These are phyloP conservation scores for Blastocystis sp. DNA, from an alignment of 352 stramenopile genomes.

Conservation along the genomic window DNA sequence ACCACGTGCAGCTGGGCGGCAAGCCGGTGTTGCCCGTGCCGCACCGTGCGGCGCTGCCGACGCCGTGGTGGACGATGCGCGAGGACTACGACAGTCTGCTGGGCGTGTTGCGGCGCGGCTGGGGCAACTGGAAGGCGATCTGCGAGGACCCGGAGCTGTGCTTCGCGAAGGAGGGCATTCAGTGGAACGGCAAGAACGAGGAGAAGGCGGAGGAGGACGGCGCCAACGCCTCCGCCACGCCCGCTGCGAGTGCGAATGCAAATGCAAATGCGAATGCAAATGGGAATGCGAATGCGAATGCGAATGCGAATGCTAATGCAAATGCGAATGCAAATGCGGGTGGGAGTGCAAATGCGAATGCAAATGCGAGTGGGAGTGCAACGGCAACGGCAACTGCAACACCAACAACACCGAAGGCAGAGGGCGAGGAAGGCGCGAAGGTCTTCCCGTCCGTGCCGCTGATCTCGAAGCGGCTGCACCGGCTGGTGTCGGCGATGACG, in stretches of 20 bases:
- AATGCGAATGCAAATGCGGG: background rate
- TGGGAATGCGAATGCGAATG: background rate
- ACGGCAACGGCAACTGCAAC: background rate
- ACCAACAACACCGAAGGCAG: no score
- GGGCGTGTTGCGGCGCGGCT: conserved; percentile 33
- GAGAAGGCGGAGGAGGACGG: background rate
- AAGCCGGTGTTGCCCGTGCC: conserved; percentile 6
- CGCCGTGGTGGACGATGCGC: conserved; percentile 59
- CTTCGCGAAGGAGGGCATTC: conserved; percentile 38
- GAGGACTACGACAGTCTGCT: conserved; percentile 52
- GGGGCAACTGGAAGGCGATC: conserved; percentile 59
- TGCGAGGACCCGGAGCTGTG: conserved; percentile 41
- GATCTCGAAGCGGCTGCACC: conserved; percentile 45
- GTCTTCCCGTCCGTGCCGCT: background rate
- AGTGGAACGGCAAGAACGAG: conserved; percentile 13
- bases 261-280: no score
- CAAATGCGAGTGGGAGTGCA: no score
- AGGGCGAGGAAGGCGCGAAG: no score
- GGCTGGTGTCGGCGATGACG: conserved; percentile 34
- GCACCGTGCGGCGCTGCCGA: conserved; percentile 31
- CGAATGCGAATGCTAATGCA: background rate
- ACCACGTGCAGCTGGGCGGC: conserved; percentile 4
- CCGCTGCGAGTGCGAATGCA: background rate
- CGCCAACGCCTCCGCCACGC: background rate
- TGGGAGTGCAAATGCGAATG: no score